phyloP scores from a whole-genome alignment of 179 eudicot species.

The Drosera spatulata region DNA sequence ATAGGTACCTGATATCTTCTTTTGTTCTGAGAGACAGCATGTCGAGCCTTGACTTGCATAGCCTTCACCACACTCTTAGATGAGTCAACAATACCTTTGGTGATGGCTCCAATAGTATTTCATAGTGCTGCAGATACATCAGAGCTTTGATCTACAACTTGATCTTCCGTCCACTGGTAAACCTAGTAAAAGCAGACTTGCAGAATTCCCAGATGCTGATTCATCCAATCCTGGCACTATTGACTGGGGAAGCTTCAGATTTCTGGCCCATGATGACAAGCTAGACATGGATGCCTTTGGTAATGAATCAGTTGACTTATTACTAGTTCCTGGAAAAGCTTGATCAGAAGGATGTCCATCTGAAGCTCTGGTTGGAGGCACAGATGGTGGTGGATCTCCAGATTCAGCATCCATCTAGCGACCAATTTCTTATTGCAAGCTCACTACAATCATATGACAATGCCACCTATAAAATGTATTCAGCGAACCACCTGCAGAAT shows the following conservation, averaged over 20 bases:
- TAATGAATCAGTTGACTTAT: conserved; percentile 27
- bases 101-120: conserved; percentile 56
- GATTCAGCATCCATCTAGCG: conserved; percentile 41
- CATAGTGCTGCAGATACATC: conserved; percentile 55
- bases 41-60: conserved; percentile 91
- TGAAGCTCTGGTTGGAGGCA: conserved; percentile 15
- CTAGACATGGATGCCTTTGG: conserved; percentile 46
- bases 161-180: conserved; percentile 66
- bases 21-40: conserved; percentile 92
- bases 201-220: conserved; percentile 38
- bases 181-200: conserved; percentile 61
- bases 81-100: conserved; percentile 82
- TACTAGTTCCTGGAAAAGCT: conserved; percentile 19
- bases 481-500: too few species aligned
- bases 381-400: conserved; percentile 26
- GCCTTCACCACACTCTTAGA: conserved; percentile 94
- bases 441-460: conserved; percentile 12
- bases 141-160: conserved; percentile 37
- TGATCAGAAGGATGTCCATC: conserved; percentile 27
- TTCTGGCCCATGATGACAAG: conserved; percentile 76
- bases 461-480: too few species aligned
- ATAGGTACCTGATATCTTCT: conserved; percentile 83
- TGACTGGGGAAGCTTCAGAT: conserved; percentile 56
- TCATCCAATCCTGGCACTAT: conserved; percentile 41
- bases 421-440: conserved; percentile 11